Percentiles rank a stretch among this genome's conserved stretches.
Conservation (phyloP, 192 early-diverging fungal genomes). For the Gaertneriomyces sp. region DNA sequence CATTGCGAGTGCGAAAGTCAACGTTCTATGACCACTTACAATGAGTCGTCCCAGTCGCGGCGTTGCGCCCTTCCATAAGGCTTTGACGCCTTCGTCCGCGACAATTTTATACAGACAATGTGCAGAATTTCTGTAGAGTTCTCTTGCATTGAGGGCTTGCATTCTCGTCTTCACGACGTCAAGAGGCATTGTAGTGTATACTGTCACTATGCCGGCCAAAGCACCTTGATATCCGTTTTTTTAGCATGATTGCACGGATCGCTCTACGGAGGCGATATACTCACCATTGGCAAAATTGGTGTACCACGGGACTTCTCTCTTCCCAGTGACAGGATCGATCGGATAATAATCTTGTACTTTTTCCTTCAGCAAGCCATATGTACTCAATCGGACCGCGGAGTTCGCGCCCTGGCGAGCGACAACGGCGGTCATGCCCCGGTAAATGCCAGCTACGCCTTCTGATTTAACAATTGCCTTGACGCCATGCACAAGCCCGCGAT, state of each 20-base stretch:
- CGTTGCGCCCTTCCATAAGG: constrained; percentile 95
- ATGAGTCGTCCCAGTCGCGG: constrained; percentile 82
- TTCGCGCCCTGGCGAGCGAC: constrained; percentile 96
- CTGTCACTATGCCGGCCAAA: constrained; percentile 85
- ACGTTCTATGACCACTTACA: constrained; percentile 48
- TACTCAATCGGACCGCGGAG: constrained; percentile 85
- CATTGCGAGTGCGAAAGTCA: background rate
- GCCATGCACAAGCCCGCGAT: constrained; percentile 78
- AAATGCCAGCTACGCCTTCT: constrained; percentile 79
- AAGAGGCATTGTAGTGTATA: constrained; percentile 94
- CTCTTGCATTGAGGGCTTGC: constrained; percentile 75
- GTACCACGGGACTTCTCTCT: constrained; percentile 44
- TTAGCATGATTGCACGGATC: background rate
- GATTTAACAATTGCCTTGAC: constrained; percentile 54
- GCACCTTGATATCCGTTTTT: constrained; percentile 50
- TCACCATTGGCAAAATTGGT: constrained; percentile 43
- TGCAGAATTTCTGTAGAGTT: constrained; percentile 65
- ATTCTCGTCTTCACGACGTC: constrained; percentile 98
- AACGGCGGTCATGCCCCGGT: constrained; percentile 85
- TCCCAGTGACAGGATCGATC: constrained; percentile 31
- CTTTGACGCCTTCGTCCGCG: constrained; percentile 70
- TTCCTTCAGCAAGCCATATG: constrained; percentile 78
- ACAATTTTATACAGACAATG: constrained; percentile 72
- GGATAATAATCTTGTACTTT: constrained; percentile 34
- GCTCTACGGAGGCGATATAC: background rate